Evolutionary conservation across 352 stramenopile genomes (phyloP).

Genomic region (Phytophthora fragariae): DNA sequence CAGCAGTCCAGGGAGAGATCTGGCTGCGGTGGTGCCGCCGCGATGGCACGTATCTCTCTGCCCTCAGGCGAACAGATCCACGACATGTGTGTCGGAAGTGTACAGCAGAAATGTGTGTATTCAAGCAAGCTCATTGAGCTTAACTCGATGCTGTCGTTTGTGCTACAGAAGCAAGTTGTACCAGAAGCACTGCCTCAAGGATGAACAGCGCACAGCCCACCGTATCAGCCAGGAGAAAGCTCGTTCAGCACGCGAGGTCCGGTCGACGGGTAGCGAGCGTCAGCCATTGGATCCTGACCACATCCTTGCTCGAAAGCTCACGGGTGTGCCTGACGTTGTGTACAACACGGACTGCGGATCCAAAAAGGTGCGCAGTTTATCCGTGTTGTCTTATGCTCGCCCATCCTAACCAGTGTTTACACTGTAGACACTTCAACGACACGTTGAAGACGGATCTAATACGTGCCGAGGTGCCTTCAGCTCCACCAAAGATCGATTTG

Average conservation of each 20-base stretch:
- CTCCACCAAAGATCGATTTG: slow-evolving; percentile 72
- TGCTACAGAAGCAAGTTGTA: slow-evolving; percentile 70
- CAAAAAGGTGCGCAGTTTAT: slow-evolving; percentile 49
- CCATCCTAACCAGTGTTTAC: neutral
- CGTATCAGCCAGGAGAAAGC: slow-evolving; percentile 55
- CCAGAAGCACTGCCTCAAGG: slow-evolving; percentile 68
- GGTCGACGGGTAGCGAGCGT: slow-evolving; percentile 27
- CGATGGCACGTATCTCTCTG: slow-evolving; percentile 54
- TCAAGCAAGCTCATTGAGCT: neutral
- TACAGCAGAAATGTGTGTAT: neutral
- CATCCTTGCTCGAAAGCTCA: slow-evolving; percentile 50
- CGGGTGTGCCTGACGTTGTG: slow-evolving; percentile 56
- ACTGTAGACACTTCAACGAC: slow-evolving; percentile 51
- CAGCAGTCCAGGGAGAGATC: slow-evolving; percentile 32
- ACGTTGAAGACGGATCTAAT: slow-evolving; percentile 57
- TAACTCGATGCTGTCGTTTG: neutral
- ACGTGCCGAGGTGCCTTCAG: slow-evolving; percentile 63
- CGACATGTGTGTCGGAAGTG: slow-evolving; percentile 56
- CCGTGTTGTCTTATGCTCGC: neutral
- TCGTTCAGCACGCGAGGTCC: slow-evolving; percentile 41
- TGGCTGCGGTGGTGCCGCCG: slow-evolving; percentile 17
- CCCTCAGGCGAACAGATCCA: slow-evolving; percentile 78
- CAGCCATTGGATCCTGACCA: slow-evolving; percentile 64
- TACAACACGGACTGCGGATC: slow-evolving; percentile 73
- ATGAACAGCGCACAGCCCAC: slow-evolving; percentile 66